phyloP scores from a whole-genome alignment of 306 rosid genomes.

The Cajanus cajan region DNA sequence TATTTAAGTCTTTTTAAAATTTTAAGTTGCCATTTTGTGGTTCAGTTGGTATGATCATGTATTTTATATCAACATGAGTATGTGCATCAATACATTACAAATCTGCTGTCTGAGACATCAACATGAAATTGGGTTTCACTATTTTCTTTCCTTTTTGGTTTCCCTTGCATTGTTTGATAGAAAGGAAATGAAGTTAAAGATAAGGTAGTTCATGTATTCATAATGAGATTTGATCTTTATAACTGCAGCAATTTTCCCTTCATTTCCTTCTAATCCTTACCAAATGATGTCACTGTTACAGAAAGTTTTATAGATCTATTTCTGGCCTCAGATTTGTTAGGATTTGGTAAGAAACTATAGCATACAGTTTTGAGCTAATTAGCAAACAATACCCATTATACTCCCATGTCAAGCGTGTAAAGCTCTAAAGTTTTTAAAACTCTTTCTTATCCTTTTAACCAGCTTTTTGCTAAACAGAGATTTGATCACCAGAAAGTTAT shows the following conservation, averaged over 20 bases:
- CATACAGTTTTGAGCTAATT: not conserved
- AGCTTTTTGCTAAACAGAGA: not conserved
- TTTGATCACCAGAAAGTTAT: not conserved
- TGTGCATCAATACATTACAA: not conserved
- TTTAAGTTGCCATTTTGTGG: not conserved
- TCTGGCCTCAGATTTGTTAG: not conserved
- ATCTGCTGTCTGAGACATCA: not conserved
- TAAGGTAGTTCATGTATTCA: not conserved
- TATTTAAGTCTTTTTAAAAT: not conserved
- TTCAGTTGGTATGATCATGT: not conserved
- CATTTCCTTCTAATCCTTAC: not conserved
- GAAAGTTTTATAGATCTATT: not conserved
- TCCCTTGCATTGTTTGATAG: not conserved
- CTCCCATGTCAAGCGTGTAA: not conserved
- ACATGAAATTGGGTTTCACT: not conserved
- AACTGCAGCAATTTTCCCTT: not conserved
- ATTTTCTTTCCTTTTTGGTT: not conserved
- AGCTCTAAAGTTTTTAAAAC: not conserved
- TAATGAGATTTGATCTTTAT: not conserved
- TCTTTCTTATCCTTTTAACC: not conserved
- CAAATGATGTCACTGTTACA: not conserved
- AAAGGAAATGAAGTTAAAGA: slow-evolving; percentile 9
- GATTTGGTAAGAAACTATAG: not conserved
- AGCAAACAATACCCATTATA: not conserved
- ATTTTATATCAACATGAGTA: not conserved